Percentiles rank a stretch among this genome's conserved stretches.
phyloP scores from a whole-genome alignment of 805 yeast species.

The Zygosaccharomyces rouxii region DNA sequence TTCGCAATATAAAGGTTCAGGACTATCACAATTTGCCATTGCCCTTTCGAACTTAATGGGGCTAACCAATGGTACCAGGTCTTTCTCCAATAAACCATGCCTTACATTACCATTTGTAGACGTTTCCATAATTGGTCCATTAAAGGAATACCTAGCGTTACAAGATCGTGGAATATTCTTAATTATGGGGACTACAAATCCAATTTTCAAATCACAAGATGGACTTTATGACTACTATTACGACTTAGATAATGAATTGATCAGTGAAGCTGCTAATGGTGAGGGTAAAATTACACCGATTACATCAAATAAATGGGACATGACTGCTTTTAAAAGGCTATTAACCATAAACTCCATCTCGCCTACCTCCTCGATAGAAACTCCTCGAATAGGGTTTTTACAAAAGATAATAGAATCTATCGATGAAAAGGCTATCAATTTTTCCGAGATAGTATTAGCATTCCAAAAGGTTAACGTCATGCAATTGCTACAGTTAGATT shows the following conservation, averaged over 20 bases:
- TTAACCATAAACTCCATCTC: conserved; percentile 7
- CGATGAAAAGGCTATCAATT: conserved; percentile 27
- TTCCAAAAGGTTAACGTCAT: conserved; percentile 33
- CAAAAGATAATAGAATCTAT: conserved; percentile 21
- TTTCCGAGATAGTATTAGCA: conserved; percentile 24
- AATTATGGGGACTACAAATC: conserved; percentile 66
- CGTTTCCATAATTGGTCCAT: conserved; percentile 50
- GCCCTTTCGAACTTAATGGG: conserved; percentile 36
- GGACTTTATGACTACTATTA: conserved; percentile 58
- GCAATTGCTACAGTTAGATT: conserved; percentile 32
- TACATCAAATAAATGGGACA: conserved; percentile 8
- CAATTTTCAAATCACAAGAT: conserved; percentile 52
- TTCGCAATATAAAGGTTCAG: conserved; percentile 40
- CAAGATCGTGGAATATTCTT: conserved; percentile 27
- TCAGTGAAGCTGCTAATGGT: conserved; percentile 23
- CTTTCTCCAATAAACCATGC: conserved; percentile 39
- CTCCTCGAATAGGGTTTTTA: conserved; percentile 13
- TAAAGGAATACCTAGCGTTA: conserved; percentile 37
- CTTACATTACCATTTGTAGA: conserved; percentile 57
- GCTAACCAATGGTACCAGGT: conserved; percentile 37
- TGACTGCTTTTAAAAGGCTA: conserved; percentile 15
- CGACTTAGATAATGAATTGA: conserved; percentile 51
- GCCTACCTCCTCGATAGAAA: conserved; percentile 1
- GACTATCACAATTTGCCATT: conserved; percentile 41
- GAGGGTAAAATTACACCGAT: conserved; percentile 4